phyloP scores from a whole-genome alignment of 805 yeast species.

The Saturnispora quitensis region DNA sequence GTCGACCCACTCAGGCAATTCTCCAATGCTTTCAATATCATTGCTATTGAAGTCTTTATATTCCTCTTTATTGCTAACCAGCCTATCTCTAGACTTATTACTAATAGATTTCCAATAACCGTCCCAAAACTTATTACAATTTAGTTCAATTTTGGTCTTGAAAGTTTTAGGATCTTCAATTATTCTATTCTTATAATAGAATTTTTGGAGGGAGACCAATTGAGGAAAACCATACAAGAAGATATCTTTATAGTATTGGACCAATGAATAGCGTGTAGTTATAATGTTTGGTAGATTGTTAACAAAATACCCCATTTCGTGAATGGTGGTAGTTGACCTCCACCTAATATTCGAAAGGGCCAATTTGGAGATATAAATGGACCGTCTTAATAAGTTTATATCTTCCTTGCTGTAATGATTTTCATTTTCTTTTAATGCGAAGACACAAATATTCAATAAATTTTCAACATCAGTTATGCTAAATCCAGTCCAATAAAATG shows the following conservation, averaged over 20 bases:
- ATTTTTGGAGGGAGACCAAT: constrained; percentile 39
- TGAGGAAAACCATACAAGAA: constrained; percentile 56
- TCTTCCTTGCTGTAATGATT: constrained; percentile 33
- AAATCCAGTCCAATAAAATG: constrained; percentile 73
- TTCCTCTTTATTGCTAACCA: constrained; percentile 13
- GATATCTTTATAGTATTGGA: constrained; percentile 27
- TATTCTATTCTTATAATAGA: constrained; percentile 45
- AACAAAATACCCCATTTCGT: constrained; percentile 57
- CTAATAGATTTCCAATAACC: constrained; percentile 36
- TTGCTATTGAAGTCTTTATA: constrained; percentile 10
- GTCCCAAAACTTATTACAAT: constrained; percentile 42
- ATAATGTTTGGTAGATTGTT: constrained; percentile 35
- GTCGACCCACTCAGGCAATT: constrained; percentile 22
- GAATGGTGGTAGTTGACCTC: constrained; percentile 48
- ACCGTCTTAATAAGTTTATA: constrained; percentile 30
- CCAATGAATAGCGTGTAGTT: constrained; percentile 35
- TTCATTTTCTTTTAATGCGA: constrained; percentile 31
- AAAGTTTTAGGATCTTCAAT: constrained; percentile 25
- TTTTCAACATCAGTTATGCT: constrained; percentile 47
- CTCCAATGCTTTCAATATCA: constrained; percentile 19
- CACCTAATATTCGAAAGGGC: constrained; percentile 48
- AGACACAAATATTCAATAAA: constrained; percentile 39
- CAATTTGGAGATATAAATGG: constrained; percentile 36
- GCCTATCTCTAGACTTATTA: constrained; percentile 18
- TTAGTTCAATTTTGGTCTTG: constrained; percentile 25